A percentile compares a stretch with the other conserved stretches of the same genome.
Conservation (phyloP, 805 yeast genomes). For the Ogataea kodamae region DNA sequence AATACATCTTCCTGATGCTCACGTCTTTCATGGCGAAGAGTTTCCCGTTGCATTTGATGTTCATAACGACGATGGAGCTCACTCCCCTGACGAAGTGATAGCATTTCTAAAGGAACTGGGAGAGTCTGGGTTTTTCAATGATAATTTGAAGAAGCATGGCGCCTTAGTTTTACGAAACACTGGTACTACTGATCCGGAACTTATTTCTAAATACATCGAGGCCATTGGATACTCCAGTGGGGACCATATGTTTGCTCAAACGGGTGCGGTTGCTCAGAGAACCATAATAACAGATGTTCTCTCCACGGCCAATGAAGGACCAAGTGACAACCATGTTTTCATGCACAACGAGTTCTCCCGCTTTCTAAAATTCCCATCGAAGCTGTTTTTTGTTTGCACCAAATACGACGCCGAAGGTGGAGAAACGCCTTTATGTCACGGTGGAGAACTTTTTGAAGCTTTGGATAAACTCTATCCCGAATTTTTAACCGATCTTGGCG, state of each 20-base stretch:
- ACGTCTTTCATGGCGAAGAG: conserved; percentile 20
- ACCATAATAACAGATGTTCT: conserved; percentile 25
- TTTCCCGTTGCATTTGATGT: conserved; percentile 19
- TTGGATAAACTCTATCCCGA: conserved; percentile 23
- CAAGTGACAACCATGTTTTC: conserved; percentile 20
- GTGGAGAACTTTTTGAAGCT: conserved; percentile 30
- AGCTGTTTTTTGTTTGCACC: conserved; percentile 25
- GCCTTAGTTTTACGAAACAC: conserved; percentile 30
- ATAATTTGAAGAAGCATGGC: conserved; percentile 25
- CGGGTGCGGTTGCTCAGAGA: conserved; percentile 31
- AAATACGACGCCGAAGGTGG: conserved; percentile 30
- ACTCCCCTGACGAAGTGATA: conserved; percentile 6
- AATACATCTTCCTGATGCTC: conserved; percentile 12
- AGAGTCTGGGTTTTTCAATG: conserved; percentile 23
- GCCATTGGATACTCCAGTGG: conserved; percentile 26
- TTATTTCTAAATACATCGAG: conserved; percentile 20
- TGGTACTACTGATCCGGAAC: conserved; percentile 23
- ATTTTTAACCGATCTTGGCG: conserved; percentile 20
- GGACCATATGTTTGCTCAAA: conserved; percentile 27
- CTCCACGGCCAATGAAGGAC: conserved; percentile 34
- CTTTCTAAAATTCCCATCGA: conserved; percentile 29
- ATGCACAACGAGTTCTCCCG: conserved; percentile 37
- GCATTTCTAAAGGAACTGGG: conserved; percentile 18
- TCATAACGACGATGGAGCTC: conserved; percentile 1
- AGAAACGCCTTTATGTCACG: conserved; percentile 35